Conservation (phyloP, 148 eudicot species). For the Selenicereus undatus region DNA sequence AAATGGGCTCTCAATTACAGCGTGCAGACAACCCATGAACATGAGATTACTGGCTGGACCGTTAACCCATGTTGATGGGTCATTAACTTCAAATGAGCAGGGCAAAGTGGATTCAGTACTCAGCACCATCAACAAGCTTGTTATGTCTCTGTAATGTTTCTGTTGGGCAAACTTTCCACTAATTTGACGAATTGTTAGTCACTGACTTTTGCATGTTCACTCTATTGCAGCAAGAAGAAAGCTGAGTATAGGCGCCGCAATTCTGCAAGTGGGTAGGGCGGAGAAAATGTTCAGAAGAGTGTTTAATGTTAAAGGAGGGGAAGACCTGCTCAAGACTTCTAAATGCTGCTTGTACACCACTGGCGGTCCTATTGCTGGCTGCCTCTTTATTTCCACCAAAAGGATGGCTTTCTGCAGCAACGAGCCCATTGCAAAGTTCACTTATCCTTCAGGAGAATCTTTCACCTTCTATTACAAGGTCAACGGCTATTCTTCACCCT, state of each 20-base stretch:
- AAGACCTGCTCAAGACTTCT: constrained; percentile 7
- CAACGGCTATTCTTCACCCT: no score
- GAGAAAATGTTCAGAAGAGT: constrained; percentile 14
- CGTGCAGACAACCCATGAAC: not conserved
- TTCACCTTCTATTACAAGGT: constrained; percentile 21
- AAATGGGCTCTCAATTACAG: not conserved
- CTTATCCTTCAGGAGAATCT: constrained; percentile 4
- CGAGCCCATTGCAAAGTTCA: not conserved
- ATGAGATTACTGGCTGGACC: not conserved
- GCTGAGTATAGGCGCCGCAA: not conserved
- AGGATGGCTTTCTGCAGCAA: constrained; percentile 20
- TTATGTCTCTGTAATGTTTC: no score
- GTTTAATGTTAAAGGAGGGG: constrained; percentile 19
- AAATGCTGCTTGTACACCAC: constrained; percentile 18
- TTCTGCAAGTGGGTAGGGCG: not conserved
- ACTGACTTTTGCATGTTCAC: no score
- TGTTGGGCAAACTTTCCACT: not conserved
- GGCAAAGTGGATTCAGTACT: not conserved
- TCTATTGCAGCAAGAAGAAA: not conserved
- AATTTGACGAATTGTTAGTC: no score
- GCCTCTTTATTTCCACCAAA: constrained; percentile 14
- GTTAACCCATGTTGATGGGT: not conserved
- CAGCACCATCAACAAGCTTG: not conserved
- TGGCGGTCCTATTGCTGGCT: constrained; percentile 15
- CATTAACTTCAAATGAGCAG: not conserved